Percentiles rank a stretch among this genome's conserved stretches.
phyloP scores from a whole-genome alignment of 805 yeast genomes.

The Zygosaccharomyces lentus region DNA sequence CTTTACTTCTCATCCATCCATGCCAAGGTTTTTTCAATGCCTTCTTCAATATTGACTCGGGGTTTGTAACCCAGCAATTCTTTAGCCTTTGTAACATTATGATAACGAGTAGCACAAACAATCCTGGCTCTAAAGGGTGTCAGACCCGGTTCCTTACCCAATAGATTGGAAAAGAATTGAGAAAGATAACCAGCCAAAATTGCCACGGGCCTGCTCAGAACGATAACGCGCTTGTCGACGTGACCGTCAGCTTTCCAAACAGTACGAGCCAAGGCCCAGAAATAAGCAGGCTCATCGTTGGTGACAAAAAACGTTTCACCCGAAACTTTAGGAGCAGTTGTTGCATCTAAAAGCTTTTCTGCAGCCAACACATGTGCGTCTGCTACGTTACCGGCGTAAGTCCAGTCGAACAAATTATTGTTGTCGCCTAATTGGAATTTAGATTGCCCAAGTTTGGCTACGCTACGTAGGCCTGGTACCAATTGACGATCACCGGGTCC shows the following conservation, averaged over 20 bases:
- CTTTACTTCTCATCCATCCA: slow-evolving; percentile 72
- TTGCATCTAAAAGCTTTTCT: slow-evolving; percentile 54
- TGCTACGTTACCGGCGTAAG: slow-evolving; percentile 98
- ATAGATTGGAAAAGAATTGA: slow-evolving; percentile 62
- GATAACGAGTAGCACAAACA: slow-evolving; percentile 91
- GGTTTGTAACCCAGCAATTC: slow-evolving; percentile 74
- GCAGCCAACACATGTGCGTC: slow-evolving; percentile 95
- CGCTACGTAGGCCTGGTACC: slow-evolving; percentile 86
- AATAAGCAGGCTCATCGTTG: slow-evolving; percentile 90
- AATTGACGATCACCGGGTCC: slow-evolving; percentile 98
- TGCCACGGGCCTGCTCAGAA: slow-evolving; percentile 70
- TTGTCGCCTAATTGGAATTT: slow-evolving; percentile 94
- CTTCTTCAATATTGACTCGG: slow-evolving; percentile 68
- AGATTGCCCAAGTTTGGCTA: slow-evolving; percentile 79
- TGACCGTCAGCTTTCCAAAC: slow-evolving; percentile 97
- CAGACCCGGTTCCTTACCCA: slow-evolving; percentile 85
- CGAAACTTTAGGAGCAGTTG: slow-evolving; percentile 46
- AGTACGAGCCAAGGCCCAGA: slow-evolving; percentile 94
- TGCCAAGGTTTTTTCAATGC: slow-evolving; percentile 71
- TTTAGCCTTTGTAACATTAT: slow-evolving; percentile 86
- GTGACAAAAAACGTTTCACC: slow-evolving; percentile 91
- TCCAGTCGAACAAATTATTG: slow-evolving; percentile 91
- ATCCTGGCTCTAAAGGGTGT: slow-evolving; percentile 93
- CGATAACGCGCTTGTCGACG: slow-evolving; percentile 64
- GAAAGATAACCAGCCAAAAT: slow-evolving; percentile 75